Evolutionary conservation across 2,329 filamentous ascomycete species (phyloP).

Genomic region (Aspergillus udagawae): DNA sequence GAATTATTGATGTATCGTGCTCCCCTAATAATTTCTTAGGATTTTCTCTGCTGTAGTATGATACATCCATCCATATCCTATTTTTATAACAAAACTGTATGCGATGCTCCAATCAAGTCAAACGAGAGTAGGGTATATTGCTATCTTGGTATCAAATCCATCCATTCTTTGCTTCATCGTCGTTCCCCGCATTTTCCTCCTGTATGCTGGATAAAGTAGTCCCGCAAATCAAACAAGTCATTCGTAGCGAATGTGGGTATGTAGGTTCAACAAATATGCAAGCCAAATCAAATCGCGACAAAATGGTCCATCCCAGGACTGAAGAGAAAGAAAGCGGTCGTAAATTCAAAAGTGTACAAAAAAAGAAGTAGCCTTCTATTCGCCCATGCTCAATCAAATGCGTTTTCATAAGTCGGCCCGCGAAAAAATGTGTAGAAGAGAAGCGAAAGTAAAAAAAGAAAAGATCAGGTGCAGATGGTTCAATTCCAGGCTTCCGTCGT

Average conservation of each 20-base stretch:
- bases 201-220: not conserved
- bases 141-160: not conserved
- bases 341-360: not conserved
- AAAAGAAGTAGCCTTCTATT: not conserved
- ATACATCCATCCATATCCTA: not conserved
- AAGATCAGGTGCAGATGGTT: conserved; percentile 16
- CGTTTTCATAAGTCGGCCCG: conserved; percentile 6
- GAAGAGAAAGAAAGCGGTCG: not conserved
- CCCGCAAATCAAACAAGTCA: not conserved
- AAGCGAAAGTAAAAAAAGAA: not conserved
- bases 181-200: not conserved
- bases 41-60: not conserved
- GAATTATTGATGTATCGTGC: too few species aligned
- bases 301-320: not conserved
- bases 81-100: not conserved
- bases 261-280: not conserved
- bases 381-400: conserved; percentile 5
- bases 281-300: not conserved
- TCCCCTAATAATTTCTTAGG: too few species aligned
- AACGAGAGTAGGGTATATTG: not conserved
- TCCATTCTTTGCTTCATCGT: not conserved
- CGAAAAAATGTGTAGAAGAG: not conserved
- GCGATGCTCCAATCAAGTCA: not conserved
- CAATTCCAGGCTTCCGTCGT: conserved; percentile 37
- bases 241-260: not conserved